Conservation (phyloP, 441 rosid species). For the Viola pubescens region DNA sequence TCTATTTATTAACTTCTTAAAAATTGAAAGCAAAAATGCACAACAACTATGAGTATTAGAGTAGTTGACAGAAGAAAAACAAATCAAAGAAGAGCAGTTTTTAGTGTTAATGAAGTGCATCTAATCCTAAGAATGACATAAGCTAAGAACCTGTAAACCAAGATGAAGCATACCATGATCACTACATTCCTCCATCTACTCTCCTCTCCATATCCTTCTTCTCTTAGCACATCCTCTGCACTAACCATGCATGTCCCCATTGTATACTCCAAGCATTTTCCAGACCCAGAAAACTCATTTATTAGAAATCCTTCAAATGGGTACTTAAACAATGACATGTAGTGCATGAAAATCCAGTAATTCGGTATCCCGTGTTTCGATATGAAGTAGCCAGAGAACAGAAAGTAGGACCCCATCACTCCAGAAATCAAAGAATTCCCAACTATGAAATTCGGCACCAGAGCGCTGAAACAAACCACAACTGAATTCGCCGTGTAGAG, state of each 20-base stretch:
- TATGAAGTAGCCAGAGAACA: constrained; percentile 91
- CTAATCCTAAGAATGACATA: constrained; percentile 66
- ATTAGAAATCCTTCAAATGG: constrained; percentile 90
- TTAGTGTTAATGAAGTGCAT: constrained; percentile 54
- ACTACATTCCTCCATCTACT: constrained; percentile 68
- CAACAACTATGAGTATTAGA: constrained; percentile 6
- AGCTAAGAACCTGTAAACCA: constrained; percentile 69
- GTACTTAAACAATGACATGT: constrained; percentile 79
- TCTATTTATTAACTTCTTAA: constrained; percentile 21
- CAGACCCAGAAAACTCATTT: constrained; percentile 73
- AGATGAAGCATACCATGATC: constrained; percentile 65
- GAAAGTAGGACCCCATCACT: constrained; percentile 89
- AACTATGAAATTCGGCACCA: constrained; percentile 86
- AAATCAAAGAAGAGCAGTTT: constrained; percentile 26
- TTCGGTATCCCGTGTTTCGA: constrained; percentile 64
- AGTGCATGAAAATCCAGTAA: constrained; percentile 92
- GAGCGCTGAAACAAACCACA: constrained; percentile 85
- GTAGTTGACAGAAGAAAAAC: neutral
- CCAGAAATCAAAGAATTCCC: constrained; percentile 87
- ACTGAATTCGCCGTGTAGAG: constrained; percentile 94
- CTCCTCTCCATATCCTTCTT: constrained; percentile 70
- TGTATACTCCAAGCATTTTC: constrained; percentile 61
- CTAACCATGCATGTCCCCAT: constrained; percentile 55
- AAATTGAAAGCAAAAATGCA: constrained; percentile 38
- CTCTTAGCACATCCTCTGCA: constrained; percentile 61